phyloP scores from a whole-genome alignment of 371 early-diverging fungal genomes.

The Coemansia sp. region DNA sequence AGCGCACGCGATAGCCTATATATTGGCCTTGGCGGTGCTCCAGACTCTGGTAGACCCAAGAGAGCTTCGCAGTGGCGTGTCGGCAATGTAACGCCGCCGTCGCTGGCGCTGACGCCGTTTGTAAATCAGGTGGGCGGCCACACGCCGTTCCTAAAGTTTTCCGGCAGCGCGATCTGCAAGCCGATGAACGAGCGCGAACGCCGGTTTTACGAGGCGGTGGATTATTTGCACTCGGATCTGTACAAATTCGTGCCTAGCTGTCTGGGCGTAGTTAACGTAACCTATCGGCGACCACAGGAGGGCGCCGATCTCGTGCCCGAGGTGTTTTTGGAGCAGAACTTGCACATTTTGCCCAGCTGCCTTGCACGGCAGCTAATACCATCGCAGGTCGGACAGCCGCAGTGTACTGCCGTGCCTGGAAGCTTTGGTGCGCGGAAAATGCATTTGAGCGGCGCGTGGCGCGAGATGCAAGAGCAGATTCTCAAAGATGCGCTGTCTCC shows the following conservation, averaged over 20 bases:
- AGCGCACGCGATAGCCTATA: background rate
- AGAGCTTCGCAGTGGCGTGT: conserved; percentile 17
- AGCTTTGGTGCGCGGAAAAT: conserved; percentile 43
- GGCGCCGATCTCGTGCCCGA: conserved; percentile 49
- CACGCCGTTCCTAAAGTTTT: conserved; percentile 79
- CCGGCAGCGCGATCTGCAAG: conserved; percentile 84
- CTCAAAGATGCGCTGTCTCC: conserved; percentile 76
- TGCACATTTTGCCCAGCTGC: conserved; percentile 73
- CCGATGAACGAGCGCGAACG: conserved; percentile 81
- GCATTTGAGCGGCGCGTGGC: conserved; percentile 51
- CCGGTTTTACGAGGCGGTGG: conserved; percentile 85
- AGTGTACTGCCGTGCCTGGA: conserved; percentile 34
- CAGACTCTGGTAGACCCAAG: background rate
- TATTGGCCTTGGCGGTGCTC: background rate
- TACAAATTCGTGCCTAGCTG: conserved; percentile 86
- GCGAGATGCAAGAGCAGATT: conserved; percentile 65
- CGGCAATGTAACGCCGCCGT: conserved; percentile 42
- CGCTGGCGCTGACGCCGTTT: conserved; percentile 64
- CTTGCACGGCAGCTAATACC: conserved; percentile 50
- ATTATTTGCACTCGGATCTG: conserved; percentile 73
- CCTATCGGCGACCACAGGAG: conserved; percentile 59
- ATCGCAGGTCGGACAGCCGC: conserved; percentile 22
- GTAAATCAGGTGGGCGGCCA: conserved; percentile 83
- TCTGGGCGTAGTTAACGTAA: conserved; percentile 91
- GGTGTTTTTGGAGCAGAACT: conserved; percentile 77